A percentile compares a stretch with the other conserved stretches of the same genome.
Conservation (phyloP, 2,329 filamentous ascomycete genomes). For the Microsporum audouinii region DNA sequence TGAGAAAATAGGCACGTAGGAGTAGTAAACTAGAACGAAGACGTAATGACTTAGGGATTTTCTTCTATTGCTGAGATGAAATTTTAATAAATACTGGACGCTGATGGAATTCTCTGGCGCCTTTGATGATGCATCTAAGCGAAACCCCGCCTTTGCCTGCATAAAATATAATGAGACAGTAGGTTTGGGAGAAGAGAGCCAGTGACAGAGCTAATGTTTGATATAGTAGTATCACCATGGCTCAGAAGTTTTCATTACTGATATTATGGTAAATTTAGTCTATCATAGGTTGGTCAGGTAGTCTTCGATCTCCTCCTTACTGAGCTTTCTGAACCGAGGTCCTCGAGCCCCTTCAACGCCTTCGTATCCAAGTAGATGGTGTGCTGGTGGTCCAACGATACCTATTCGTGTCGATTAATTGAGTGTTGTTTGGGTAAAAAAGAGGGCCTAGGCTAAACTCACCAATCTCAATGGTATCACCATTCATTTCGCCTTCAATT, state of each 20-base stretch:
- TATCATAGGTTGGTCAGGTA: slow-evolving; percentile 93
- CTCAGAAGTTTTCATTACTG: neutral
- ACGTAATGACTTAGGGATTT: neutral
- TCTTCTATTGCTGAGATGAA: neutral
- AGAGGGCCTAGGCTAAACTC: slow-evolving; percentile 25
- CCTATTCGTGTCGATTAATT: slow-evolving; percentile 40
- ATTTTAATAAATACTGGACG: neutral
- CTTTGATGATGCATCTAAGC: neutral
- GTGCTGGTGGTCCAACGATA: slow-evolving; percentile 87
- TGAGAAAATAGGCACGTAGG: neutral
- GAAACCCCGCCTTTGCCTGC: neutral
- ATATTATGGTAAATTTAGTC: slow-evolving; percentile 7
- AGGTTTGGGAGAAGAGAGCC: neutral
- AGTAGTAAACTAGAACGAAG: neutral
- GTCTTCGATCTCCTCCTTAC: slow-evolving; percentile 96
- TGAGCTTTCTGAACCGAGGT: slow-evolving; percentile 54
- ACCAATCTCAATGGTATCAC: slow-evolving; percentile 97
- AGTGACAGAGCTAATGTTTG: too few species aligned
- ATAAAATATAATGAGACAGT: neutral
- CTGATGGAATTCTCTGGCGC: neutral
- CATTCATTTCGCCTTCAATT: slow-evolving; percentile 98
- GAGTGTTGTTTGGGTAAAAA: slow-evolving; percentile 11
- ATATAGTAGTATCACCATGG: neutral
- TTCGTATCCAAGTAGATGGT: slow-evolving; percentile 78
- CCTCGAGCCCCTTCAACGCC: slow-evolving; percentile 33